Conservation (phyloP, 805 yeast species). For the Clavispora phyllophila region DNA sequence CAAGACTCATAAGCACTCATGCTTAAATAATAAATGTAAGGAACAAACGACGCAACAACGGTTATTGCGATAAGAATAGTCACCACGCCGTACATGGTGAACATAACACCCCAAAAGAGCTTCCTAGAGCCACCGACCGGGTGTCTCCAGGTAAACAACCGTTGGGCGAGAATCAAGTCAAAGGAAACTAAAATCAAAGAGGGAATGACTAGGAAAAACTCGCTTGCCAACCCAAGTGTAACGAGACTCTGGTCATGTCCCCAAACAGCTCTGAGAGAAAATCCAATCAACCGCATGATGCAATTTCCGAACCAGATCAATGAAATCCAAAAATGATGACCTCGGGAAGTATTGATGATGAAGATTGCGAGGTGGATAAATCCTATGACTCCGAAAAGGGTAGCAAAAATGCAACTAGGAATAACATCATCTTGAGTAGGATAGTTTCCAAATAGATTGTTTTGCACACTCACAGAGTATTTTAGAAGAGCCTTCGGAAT, state of each 20-base stretch:
- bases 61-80: constrained; percentile 13
- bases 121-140: constrained; percentile 21
- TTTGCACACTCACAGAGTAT: constrained; percentile 13
- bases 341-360: constrained; percentile 14
- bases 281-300: constrained; percentile 11
- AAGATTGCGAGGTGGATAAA: constrained; percentile 14
- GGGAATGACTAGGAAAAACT: constrained; percentile 15
- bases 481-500: constrained; percentile 9
- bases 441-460: constrained; percentile 17
- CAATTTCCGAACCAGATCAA: constrained; percentile 15
- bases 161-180: constrained; percentile 20
- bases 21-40: constrained; percentile 14
- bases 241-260: constrained; percentile 11
- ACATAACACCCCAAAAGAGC: constrained; percentile 18
- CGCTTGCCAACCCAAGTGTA: constrained; percentile 14
- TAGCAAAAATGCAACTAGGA: constrained; percentile 15
- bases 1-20: constrained; percentile 14
- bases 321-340: constrained; percentile 19
- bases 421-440: constrained; percentile 14
- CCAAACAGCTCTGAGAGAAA: constrained; percentile 15
- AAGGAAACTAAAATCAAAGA: constrained; percentile 15
- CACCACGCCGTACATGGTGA: constrained; percentile 14
- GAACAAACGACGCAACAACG: constrained; percentile 14
- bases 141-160: constrained; percentile 23
- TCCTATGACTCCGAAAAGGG: constrained; percentile 12